Base-by-base conservation (phyloP, 2,329 filamentous ascomycete genomes). In the Pseudogymnoascus verrucosus region DNA sequence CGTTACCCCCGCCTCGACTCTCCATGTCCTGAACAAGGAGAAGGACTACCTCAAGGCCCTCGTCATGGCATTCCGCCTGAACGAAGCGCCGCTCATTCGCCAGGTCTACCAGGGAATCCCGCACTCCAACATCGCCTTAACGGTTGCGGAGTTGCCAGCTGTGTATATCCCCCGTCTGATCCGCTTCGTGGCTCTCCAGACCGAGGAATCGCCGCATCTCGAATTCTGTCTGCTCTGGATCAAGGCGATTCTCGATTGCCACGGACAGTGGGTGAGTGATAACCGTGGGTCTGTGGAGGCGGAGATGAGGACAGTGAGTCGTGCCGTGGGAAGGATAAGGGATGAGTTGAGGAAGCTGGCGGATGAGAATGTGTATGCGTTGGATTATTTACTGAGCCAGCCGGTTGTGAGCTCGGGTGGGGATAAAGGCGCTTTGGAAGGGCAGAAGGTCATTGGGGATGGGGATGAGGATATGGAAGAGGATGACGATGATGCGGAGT, bases 221-320 rank as follows among this genome's bases (percentile, higher is more conserved):
- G 95, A 99, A 77, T 96, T 98, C 76, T 96, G 95, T 71, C 79
- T 99, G 51, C 78, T 93, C 7, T 99, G 95, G 95, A 89, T 97
- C 71, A 90, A 95, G 75, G 86, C 90, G 1, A 77, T 89, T 36
- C 80, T 98, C 64, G 89, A 89, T 70, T 87, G 86, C 69, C 93
- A 98, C 74, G 95, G 95, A 36, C 82, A 89, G 21, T 93, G 89
- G 81, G 82, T 99, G 70, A 89, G 91, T 64, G 89, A 93, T 37
- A 89, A 93, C 74, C 82, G 89, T 21, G 88, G 84, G 62, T 88
- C 89, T 69, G 86, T 95, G 36, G 91, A 93, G 39, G 84, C 93
- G 2, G 95, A 98, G 76, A 78, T 98, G 67, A 84, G 95, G 37
- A 84, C 91, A 34, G 87, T 97, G 6, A 87, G 91, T 65, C 86